Conservation (phyloP, 1,284 basidiomycete genomes). For the Volvariella surrecta region DNA sequence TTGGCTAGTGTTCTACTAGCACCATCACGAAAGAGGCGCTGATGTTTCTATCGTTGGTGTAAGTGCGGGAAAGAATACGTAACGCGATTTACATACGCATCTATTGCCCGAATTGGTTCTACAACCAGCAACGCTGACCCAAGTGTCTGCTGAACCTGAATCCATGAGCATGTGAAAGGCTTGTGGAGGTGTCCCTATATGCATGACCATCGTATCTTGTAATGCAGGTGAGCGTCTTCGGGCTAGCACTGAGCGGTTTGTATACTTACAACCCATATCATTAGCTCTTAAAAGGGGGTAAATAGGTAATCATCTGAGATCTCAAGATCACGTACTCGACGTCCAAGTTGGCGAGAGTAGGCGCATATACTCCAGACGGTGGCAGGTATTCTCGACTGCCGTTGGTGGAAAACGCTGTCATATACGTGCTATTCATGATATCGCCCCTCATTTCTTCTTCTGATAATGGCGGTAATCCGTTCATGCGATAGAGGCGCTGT, state of each 20-base stretch:
- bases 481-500: slow-evolving; percentile 18
- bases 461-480: slow-evolving; percentile 10
- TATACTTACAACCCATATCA: slow-evolving; percentile 19
- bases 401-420: slow-evolving; percentile 10
- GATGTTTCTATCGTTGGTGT: slow-evolving; percentile 37
- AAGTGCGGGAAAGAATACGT: slow-evolving; percentile 4
- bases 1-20: slow-evolving; percentile 54
- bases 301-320: not conserved
- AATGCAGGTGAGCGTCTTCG: not conserved
- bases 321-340: slow-evolving; percentile 3
- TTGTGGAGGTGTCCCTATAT: slow-evolving; percentile 20
- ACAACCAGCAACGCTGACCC: slow-evolving; percentile 20
- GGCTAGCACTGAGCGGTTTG: too few relatives aligned
- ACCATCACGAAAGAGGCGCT: slow-evolving; percentile 51
- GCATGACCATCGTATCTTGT: slow-evolving; percentile 12
- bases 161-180: slow-evolving; percentile 21
- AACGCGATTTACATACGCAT: slow-evolving; percentile 18
- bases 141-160: slow-evolving; percentile 22
- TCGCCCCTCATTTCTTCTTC: slow-evolving; percentile 12
- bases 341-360: not conserved
- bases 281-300: slow-evolving; percentile 12
- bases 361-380: slow-evolving; percentile 2
- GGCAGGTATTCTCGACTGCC: slow-evolving; percentile 12
- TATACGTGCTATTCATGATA: slow-evolving; percentile 13
- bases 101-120: slow-evolving; percentile 15